Conservation (phyloP, 257 asterid genomes). For the Striga asiatica region DNA sequence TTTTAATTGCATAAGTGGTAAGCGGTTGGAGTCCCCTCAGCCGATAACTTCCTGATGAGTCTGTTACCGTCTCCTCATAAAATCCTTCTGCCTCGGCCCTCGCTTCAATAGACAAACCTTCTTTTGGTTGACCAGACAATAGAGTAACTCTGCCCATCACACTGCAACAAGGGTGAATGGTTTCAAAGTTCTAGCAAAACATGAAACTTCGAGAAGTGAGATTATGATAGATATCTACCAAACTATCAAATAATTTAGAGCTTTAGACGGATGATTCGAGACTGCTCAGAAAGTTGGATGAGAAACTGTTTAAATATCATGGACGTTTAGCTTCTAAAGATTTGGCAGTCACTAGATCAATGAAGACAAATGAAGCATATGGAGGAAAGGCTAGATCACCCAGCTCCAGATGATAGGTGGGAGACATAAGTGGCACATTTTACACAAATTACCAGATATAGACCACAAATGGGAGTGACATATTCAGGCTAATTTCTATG, state of each 20-base stretch:
- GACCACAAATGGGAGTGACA: background rate
- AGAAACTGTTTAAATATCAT: background rate
- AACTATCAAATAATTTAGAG: background rate
- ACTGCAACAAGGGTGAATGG: constrained; percentile 35
- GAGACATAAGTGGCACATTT: background rate
- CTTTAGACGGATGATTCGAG: background rate
- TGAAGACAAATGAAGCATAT: background rate
- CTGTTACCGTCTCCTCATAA: constrained; percentile 85
- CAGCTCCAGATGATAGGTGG: background rate
- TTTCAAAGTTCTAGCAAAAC: constrained; percentile 12
- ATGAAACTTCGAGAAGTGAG: background rate
- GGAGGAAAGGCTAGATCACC: constrained; percentile 4
- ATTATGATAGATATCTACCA: background rate
- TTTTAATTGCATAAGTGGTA: constrained; percentile 58
- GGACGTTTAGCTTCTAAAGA: constrained; percentile 1
- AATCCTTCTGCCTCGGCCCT: constrained; percentile 80
- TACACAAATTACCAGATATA: background rate
- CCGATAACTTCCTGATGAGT: constrained; percentile 72
- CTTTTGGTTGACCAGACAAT: constrained; percentile 89
- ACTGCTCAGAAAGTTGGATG: constrained; percentile 3
- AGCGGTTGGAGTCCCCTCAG: constrained; percentile 90
- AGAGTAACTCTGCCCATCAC: constrained; percentile 76
- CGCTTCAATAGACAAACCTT: constrained; percentile 82
- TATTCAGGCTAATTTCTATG: background rate
- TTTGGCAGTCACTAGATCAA: background rate